Evolutionary conservation across 2,329 filamentous ascomycete species (phyloP).

Genomic region (Alternaria alternata): DNA sequence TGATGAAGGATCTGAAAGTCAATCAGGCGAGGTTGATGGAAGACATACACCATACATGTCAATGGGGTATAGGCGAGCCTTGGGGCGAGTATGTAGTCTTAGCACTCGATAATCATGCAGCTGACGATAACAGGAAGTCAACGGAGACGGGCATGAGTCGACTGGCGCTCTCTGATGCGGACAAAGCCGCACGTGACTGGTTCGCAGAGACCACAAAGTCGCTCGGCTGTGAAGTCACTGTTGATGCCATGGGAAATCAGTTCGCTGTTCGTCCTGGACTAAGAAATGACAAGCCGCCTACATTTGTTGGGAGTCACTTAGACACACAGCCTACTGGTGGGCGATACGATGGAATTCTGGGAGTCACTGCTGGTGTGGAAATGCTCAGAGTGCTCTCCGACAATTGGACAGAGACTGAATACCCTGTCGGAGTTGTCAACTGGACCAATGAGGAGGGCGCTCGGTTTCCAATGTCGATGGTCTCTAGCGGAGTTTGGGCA

Average conservation of each 20-base stretch:
- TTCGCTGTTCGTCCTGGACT: slow-evolving; percentile 75
- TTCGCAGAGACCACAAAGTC: slow-evolving; percentile 70
- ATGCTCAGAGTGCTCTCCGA: slow-evolving; percentile 74
- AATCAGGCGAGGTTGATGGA: slow-evolving; percentile 68
- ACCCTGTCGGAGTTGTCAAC: slow-evolving; percentile 77
- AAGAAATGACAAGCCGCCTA: slow-evolving; percentile 64
- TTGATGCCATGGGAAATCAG: slow-evolving; percentile 82
- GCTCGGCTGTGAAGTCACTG: slow-evolving; percentile 71
- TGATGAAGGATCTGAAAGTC: slow-evolving; percentile 63
- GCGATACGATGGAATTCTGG: slow-evolving; percentile 79
- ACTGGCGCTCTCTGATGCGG: slow-evolving; percentile 73
- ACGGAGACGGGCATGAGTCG: slow-evolving; percentile 81
- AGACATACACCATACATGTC: slow-evolving; percentile 70
- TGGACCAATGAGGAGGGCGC: slow-evolving; percentile 88
- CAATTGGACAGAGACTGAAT: slow-evolving; percentile 71
- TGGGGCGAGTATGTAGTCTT: slow-evolving; percentile 67
- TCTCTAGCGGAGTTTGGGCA: slow-evolving; percentile 79
- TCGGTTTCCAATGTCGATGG: slow-evolving; percentile 78
- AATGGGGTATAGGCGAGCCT: slow-evolving; percentile 71
- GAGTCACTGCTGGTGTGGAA: slow-evolving; percentile 76
- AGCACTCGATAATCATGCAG: not conserved
- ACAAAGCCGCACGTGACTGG: slow-evolving; percentile 78
- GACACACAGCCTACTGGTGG: slow-evolving; percentile 68
- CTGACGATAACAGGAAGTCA: slow-evolving; percentile 48
- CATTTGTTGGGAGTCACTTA: slow-evolving; percentile 73